phyloP scores from a whole-genome alignment of 2,329 filamentous ascomycete genomes.

The Chrysoporthe austroafricana region DNA sequence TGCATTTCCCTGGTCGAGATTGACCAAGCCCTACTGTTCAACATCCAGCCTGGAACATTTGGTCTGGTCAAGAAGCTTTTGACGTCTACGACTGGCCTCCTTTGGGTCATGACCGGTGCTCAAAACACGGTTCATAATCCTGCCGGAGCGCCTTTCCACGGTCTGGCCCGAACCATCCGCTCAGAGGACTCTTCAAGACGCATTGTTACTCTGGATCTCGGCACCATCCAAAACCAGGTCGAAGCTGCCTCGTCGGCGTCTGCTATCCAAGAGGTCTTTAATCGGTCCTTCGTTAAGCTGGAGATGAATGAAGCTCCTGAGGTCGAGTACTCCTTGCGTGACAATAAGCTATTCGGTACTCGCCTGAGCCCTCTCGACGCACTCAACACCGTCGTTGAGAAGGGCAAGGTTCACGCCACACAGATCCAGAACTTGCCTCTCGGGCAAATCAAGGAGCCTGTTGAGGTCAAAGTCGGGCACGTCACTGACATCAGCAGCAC shows the following conservation, averaged over 20 bases:
- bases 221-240: not conserved
- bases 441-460: constrained; percentile 1
- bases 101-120: constrained; percentile 54
- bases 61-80: constrained; percentile 46
- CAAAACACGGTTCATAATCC: constrained; percentile 43
- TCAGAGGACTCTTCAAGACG: constrained; percentile 52
- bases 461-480: constrained; percentile 30
- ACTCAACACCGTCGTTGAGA: constrained; percentile 52
- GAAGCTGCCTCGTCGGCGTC: not conserved
- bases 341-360: constrained; percentile 47
- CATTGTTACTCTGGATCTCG: constrained; percentile 50
- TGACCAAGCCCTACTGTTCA: constrained; percentile 40
- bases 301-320: constrained; percentile 36
- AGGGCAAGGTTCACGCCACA: constrained; percentile 17
- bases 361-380: constrained; percentile 45
- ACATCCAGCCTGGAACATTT: constrained; percentile 46
- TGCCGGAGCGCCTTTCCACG: constrained; percentile 46
- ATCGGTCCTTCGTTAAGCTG: constrained; percentile 34
- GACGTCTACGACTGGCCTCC: constrained; percentile 40
- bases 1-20: constrained; percentile 55
- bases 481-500: constrained; percentile 26
- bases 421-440: constrained; percentile 14
- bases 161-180: constrained; percentile 51
- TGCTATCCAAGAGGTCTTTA: constrained; percentile 29
- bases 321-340: constrained; percentile 48